Percentiles rank a stretch among this genome's conserved stretches.
phyloP scores from a whole-genome alignment of 352 stramenopile species.

The Pythium myriotylum region DNA sequence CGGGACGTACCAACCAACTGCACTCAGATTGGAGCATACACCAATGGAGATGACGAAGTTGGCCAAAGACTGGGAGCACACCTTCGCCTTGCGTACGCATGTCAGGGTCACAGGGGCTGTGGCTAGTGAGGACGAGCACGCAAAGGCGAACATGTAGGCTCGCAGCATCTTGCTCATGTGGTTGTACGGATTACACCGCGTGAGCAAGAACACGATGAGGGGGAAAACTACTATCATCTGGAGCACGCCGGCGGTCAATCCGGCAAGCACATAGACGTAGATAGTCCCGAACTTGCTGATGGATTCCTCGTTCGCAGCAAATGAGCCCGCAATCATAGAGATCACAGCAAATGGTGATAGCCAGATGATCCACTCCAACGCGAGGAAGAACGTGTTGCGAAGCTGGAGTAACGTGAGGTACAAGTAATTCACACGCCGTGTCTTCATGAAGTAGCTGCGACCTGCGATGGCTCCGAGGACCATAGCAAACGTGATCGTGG shows the following conservation, averaged over 20 bases:
- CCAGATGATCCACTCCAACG: constrained; percentile 75
- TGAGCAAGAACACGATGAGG: constrained; percentile 62
- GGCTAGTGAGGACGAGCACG: constrained; percentile 64
- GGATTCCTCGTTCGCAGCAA: constrained; percentile 48
- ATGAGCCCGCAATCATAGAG: constrained; percentile 66
- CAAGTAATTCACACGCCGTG: constrained; percentile 60
- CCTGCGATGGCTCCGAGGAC: constrained; percentile 62
- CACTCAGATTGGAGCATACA: constrained; percentile 67
- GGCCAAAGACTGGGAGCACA: constrained; percentile 72
- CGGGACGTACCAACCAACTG: constrained; percentile 59
- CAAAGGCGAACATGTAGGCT: constrained; percentile 75
- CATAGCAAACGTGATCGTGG: constrained; percentile 75
- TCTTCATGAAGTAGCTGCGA: constrained; percentile 62
- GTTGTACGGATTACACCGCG: constrained; percentile 72
- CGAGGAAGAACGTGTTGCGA: constrained; percentile 75
- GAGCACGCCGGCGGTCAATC: constrained; percentile 34
- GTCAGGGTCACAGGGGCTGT: constrained; percentile 69
- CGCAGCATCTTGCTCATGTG: constrained; percentile 71
- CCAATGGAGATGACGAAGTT: constrained; percentile 81
- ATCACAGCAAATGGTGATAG: constrained; percentile 69
- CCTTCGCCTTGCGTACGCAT: constrained; percentile 61
- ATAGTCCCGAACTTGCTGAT: constrained; percentile 42
- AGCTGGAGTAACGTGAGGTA: constrained; percentile 71
- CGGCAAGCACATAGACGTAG: constrained; percentile 64
- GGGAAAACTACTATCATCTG: constrained; percentile 69